Percentiles rank a stretch among this genome's conserved stretches.
These are phyloP conservation scores for Hygrophorus pudorinus DNA, from an alignment of 768 basidiomycete species.

Conservation along the genomic window DNA sequence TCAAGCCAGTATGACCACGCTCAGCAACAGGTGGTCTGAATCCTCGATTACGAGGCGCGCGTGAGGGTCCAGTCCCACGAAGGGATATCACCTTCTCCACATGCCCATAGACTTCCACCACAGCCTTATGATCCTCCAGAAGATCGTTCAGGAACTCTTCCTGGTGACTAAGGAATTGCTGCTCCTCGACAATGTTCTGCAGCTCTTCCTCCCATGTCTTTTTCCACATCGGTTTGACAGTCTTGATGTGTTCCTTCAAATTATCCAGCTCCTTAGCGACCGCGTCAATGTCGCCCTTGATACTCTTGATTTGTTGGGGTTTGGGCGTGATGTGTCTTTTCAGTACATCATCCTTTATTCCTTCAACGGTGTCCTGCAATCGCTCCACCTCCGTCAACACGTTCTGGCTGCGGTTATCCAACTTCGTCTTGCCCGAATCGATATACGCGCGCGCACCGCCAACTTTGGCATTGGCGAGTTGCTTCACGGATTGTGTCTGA, in stretches of 20 bases:
- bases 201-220: slow-evolving; percentile 98
- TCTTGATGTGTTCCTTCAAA: slow-evolving; percentile 76
- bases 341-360: slow-evolving; percentile 82
- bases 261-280: slow-evolving; percentile 63
- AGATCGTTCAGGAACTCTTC: slow-evolving; percentile 86
- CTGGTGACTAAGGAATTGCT: slow-evolving; percentile 88
- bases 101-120: slow-evolving; percentile 76
- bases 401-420: slow-evolving; percentile 85
- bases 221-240: slow-evolving; percentile 95
- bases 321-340: slow-evolving; percentile 84
- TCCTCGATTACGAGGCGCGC: slow-evolving; percentile 29
- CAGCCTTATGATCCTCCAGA: slow-evolving; percentile 87
- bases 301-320: slow-evolving; percentile 52
- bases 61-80: slow-evolving; percentile 37
- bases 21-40: slow-evolving; percentile 58
- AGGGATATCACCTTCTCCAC: slow-evolving; percentile 83
- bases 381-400: slow-evolving; percentile 89
- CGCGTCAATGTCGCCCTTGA: slow-evolving; percentile 62
- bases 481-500: slow-evolving; percentile 83
- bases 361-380: slow-evolving; percentile 84
- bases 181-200: slow-evolving; percentile 94
- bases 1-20: slow-evolving; percentile 57
- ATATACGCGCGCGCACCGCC: slow-evolving; percentile 84
- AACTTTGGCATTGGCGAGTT: slow-evolving; percentile 72
- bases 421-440: slow-evolving; percentile 82